Evolutionary conservation across 1,284 basidiomycete genomes (phyloP).

Genomic region (Ustilago vetiveriae): DNA sequence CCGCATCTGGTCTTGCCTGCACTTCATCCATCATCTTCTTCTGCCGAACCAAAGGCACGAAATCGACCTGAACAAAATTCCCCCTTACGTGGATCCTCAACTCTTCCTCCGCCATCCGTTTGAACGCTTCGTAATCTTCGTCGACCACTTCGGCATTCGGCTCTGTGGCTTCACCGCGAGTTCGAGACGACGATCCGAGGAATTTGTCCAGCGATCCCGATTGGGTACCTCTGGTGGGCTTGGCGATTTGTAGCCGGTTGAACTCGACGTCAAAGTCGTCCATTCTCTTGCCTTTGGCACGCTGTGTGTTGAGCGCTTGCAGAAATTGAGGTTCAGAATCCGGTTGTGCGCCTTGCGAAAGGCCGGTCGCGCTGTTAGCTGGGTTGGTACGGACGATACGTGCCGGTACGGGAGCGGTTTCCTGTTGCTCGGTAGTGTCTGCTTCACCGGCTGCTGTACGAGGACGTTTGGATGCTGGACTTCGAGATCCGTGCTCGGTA

Average conservation of each 20-base stretch:
- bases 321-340: slow-evolving; percentile 54
- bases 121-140: slow-evolving; percentile 52
- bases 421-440: background rate
- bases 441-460: slow-evolving; percentile 5
- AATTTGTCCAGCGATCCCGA: slow-evolving; percentile 11
- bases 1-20: background rate
- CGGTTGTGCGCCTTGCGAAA: slow-evolving; percentile 23
- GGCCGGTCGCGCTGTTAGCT: slow-evolving; percentile 6
- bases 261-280: slow-evolving; percentile 60
- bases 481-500: background rate
- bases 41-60: slow-evolving; percentile 51
- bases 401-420: background rate
- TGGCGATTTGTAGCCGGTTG: slow-evolving; percentile 50
- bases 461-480: slow-evolving; percentile 8
- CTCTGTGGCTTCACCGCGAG: background rate
- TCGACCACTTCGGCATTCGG: slow-evolving; percentile 12
- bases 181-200: background rate
- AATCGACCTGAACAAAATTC: slow-evolving; percentile 63
- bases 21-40: slow-evolving; percentile 1
- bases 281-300: slow-evolving; percentile 40
- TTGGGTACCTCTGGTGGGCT: slow-evolving; percentile 15
- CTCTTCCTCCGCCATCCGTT: slow-evolving; percentile 50
- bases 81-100: slow-evolving; percentile 47
- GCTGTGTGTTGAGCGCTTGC: slow-evolving; percentile 48
- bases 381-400: slow-evolving; percentile 23